Conservation (phyloP, 2,329 filamentous ascomycete species). For the Shiraia bambusicola region DNA sequence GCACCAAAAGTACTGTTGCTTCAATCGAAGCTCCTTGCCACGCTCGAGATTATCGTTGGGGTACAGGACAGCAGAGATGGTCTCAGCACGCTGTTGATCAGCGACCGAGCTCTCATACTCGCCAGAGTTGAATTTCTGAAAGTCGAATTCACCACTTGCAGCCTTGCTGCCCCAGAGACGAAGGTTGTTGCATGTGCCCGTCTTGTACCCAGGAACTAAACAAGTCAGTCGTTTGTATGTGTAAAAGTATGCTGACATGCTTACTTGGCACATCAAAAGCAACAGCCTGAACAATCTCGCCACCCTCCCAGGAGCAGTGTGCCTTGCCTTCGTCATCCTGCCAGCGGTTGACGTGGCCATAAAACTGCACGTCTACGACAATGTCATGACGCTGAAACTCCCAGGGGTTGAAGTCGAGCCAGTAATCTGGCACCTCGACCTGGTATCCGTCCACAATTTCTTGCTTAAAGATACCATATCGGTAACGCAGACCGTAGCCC, state of each 20-base stretch:
- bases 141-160: constrained; percentile 95
- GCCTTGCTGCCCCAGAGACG: constrained; percentile 98
- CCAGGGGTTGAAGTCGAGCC: constrained; percentile 99
- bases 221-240: constrained; percentile 13
- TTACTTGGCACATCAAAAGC: constrained; percentile 77
- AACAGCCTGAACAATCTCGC: constrained; percentile 87
- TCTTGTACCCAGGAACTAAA: constrained; percentile 85
- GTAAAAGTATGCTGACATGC: background rate
- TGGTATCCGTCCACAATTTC: constrained; percentile 98
- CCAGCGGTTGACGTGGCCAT: constrained; percentile 75
- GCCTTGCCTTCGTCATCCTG: constrained; percentile 74
- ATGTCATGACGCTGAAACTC: constrained; percentile 96
- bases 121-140: constrained; percentile 98
- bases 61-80: constrained; percentile 95
- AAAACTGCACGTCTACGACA: constrained; percentile 96
- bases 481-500: constrained; percentile 94
- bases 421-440: constrained; percentile 97
- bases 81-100: constrained; percentile 98
- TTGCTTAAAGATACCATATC: constrained; percentile 97
- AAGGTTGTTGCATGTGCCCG: constrained; percentile 90
- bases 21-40: constrained; percentile 94
- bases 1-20: constrained; percentile 99
- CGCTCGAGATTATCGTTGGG: constrained; percentile 96
- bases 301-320: constrained; percentile 80
- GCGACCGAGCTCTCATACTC: constrained; percentile 97